Evolutionary conservation across 768 basidiomycete species (phyloP), one percentile per base, ranked within the genome.

Genomic region (Mycena capillaripes): DNA sequence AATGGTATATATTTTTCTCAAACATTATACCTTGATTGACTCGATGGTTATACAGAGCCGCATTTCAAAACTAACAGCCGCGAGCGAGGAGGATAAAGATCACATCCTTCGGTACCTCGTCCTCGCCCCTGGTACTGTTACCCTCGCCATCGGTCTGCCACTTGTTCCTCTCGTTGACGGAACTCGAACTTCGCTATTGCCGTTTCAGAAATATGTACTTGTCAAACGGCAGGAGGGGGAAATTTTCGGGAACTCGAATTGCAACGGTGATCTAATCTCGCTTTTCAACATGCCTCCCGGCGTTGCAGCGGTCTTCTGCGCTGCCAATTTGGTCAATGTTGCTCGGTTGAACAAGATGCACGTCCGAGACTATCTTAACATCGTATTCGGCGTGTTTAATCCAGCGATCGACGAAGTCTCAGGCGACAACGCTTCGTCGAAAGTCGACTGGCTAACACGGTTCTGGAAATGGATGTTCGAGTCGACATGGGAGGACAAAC

Each of bases 381-480:
- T 14, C 19, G 9, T 42, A 12, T 71, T 70, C 6, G 75, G 66
- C 29, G 38, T 40, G 3, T 71, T 76, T 48, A 55, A 59, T 56
- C 70, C 66, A 9, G 70, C 70, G 16, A 42, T 66, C 52, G 79
- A 68, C 25, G 69, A 63, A 70, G 66, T 68, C 29, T n/a, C 12
- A 14, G 69, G 25, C 40, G 36, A n/a, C 11, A 65, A 59, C 21
- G 25, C 36, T 38, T 42, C 73, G 1, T 32, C 61, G n/a, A 71
- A 73, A 25, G 71, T 78, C 38, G 62, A 68, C 5, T 82, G 81
- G 81, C 66, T 80, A 19, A 40, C 55, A 14, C 42, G 53, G 21
- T 82, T 82, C 56, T 82, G 81, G 81, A 70, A 40, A 19, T 82
- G 78, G 78, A 52, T 78, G 19, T 58, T 42, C 12, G 55, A 64